Evolutionary conservation across 495 filamentous ascomycete genomes (phyloP), one percentile per base, ranked within the genome.

Genomic region (Usnea hakonensis): DNA sequence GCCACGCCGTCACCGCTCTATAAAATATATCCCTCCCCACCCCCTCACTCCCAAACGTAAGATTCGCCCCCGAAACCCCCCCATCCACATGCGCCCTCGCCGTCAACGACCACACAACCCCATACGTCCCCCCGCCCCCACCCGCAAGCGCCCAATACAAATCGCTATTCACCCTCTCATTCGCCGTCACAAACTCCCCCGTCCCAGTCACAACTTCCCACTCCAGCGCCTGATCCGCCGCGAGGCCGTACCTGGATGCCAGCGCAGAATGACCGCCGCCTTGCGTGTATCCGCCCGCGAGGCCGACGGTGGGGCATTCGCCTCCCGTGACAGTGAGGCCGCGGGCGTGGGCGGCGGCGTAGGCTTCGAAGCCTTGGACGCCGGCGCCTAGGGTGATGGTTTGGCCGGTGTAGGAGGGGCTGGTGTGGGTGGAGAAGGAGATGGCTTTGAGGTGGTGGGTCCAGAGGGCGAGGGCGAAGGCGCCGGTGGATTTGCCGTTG

Each of bases 111-210:
- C 75, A 80, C n/a, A 87, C 75, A 37, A 87, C 76, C 5, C 82
- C 85, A 50, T 84, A 88, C 11, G 84, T 86, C 21, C 83, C 83
- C 28, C 78, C 84, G 19, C 85, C 86, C 19, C 86, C 86, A 2
- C 85, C 87, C 38, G 80, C 75, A 43, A 88, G 75, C 11, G 87
- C 87, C 85, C 84, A 89, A 70, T 85, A 89, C 9, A 89, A 67
- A 68, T 89, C 86, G 1, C 72, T 54, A 62, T 87, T 78, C 64
- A 82, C 73, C 58, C 78, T 80, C 53, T 80, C 79, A 57, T 81
- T 83, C 7, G 79, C 80, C 0, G 72, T 78, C 35, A 86, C 56
- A 21, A 83, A 63, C 23, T 68, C 66, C 0, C 87, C 85, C 0
- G 55, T 59, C 0, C 74, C 75, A 3, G 81, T 83, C 5, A 89